Evolutionary conservation across 208 protist genomes (phyloP).

Genomic region (Wallacemonas sp.): DNA sequence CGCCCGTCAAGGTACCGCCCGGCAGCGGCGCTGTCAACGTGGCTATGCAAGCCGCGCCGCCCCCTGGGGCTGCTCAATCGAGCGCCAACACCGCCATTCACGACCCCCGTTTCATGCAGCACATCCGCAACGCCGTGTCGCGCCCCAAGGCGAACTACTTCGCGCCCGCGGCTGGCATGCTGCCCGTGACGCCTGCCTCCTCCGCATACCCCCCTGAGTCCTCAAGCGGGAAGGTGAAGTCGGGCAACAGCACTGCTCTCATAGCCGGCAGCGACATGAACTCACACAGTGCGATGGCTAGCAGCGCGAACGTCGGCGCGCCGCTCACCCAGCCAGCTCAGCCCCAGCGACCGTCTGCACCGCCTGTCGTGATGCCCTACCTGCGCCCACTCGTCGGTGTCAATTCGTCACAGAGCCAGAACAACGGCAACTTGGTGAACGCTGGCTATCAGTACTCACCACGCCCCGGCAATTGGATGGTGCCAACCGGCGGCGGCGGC

Average conservation of each 20-base stretch:
- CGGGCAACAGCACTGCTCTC: slow-evolving; percentile 7
- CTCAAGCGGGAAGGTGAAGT: slow-evolving; percentile 7
- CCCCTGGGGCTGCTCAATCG: background rate
- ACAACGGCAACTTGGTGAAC: background rate
- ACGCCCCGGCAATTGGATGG: slow-evolving; percentile 3
- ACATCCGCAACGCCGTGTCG: slow-evolving; percentile 18
- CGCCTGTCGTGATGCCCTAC: background rate
- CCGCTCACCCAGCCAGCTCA: slow-evolving; percentile 5
- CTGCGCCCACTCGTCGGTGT: background rate
- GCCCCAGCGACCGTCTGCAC: background rate
- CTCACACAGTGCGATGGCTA: slow-evolving; percentile 2
- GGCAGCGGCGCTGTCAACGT: background rate
- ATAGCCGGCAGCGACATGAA: background rate
- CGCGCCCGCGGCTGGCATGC: background rate
- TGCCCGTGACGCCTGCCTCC: background rate
- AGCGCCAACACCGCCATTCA: background rate
- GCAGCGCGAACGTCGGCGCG: background rate
- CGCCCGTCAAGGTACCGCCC: slow-evolving; percentile 2
- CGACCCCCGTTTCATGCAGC: slow-evolving; percentile 25
- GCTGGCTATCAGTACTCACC: slow-evolving; percentile 4
- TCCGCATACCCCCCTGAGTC: background rate
- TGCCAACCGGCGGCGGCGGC: no score
- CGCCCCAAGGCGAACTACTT: slow-evolving; percentile 21
- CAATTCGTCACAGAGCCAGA: background rate
- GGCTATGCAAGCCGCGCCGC: background rate